Evolutionary conservation across 2,329 filamentous ascomycete genomes (phyloP).

Genomic region (Botrytis fragariae): DNA sequence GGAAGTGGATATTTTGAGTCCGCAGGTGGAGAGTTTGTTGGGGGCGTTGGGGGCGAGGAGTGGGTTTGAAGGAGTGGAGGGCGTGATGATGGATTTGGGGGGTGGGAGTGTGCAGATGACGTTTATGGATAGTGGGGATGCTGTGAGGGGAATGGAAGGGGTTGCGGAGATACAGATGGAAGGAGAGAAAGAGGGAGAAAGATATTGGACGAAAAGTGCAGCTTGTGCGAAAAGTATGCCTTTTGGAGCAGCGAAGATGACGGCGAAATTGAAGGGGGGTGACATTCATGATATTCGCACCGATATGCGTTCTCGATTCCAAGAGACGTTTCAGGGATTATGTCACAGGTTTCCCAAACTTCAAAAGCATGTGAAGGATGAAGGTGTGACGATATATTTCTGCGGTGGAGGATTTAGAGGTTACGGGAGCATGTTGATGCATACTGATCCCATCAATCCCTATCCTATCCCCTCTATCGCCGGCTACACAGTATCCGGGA

Average conservation of each 20-base stretch:
- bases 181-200: slow-evolving; percentile 20
- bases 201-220: slow-evolving; percentile 55
- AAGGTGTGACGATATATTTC: slow-evolving; percentile 71
- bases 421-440: slow-evolving; percentile 88
- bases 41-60: slow-evolving; percentile 82
- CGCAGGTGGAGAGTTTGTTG: slow-evolving; percentile 77
- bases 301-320: slow-evolving; percentile 53
- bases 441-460: slow-evolving; percentile 66
- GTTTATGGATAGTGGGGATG: slow-evolving; percentile 48
- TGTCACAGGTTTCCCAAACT: slow-evolving; percentile 46
- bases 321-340: slow-evolving; percentile 56
- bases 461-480: slow-evolving; percentile 85
- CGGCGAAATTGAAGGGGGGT: slow-evolving; percentile 44
- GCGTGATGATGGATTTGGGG: slow-evolving; percentile 83
- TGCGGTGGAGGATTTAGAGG: slow-evolving; percentile 88
- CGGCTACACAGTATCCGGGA: slow-evolving; percentile 65
- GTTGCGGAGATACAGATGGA: slow-evolving; percentile 22
- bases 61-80: slow-evolving; percentile 66
- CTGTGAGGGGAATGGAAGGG: neutral
- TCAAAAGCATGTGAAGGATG: slow-evolving; percentile 24
- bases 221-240: slow-evolving; percentile 56
- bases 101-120: slow-evolving; percentile 68
- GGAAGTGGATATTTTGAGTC: slow-evolving; percentile 68
- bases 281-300: slow-evolving; percentile 1
- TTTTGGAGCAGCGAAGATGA: slow-evolving; percentile 59